A percentile compares a stretch with the other conserved stretches of the same genome.
Evolutionary conservation across 305 asterid species (phyloP).

Genomic region (Solanum hybrid): DNA sequence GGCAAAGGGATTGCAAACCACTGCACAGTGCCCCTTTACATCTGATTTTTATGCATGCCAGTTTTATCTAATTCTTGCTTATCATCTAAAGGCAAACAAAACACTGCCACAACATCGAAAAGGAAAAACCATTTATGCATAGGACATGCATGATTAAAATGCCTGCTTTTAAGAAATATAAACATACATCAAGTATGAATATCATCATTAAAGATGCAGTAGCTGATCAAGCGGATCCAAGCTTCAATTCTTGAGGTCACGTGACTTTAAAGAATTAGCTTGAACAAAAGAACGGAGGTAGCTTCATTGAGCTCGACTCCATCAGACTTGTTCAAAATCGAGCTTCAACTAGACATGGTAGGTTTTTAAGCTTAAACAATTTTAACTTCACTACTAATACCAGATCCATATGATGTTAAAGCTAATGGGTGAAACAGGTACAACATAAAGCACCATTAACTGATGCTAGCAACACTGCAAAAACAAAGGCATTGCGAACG

Average conservation of each 20-base stretch:
- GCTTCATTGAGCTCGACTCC: neutral
- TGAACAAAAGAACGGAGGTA: neutral
- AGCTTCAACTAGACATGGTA: neutral
- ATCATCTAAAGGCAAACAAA: neutral
- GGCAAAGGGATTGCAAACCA: neutral
- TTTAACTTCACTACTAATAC: neutral
- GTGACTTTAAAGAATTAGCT: neutral
- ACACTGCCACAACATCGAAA: neutral
- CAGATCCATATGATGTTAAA: neutral
- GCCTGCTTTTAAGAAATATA: neutral
- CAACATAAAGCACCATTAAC: neutral
- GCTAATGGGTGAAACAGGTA: neutral
- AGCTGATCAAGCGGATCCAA: neutral
- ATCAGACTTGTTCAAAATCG: neutral
- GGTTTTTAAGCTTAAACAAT: neutral
- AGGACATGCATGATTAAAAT: neutral
- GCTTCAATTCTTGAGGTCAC: neutral
- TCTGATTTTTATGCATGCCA: neutral
- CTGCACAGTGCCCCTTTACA: neutral
- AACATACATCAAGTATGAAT: neutral
- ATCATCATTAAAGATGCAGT: neutral
- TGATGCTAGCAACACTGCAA: neutral
- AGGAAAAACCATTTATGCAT: neutral
- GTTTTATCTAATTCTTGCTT: neutral
- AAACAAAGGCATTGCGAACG: neutral